Conservation (phyloP, 495 filamentous ascomycete genomes). For the Neurospora sp. region DNA sequence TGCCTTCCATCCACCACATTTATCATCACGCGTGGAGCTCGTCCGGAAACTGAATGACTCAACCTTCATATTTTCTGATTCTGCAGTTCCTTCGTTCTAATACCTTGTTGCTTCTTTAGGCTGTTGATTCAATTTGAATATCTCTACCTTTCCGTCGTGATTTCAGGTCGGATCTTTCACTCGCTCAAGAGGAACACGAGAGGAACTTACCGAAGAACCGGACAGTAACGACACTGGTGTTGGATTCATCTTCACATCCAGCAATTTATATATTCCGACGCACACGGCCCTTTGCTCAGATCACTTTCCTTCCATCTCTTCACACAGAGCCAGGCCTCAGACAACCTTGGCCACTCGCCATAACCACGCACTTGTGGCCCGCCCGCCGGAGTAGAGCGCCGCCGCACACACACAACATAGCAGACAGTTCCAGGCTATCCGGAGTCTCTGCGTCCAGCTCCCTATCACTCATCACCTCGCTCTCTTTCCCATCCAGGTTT, state of each 20-base stretch:
- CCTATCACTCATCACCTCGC: neutral
- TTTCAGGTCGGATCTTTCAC: neutral
- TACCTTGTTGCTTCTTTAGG: neutral
- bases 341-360: neutral
- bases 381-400: neutral
- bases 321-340: neutral
- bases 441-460: neutral
- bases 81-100: neutral
- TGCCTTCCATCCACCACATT: neutral
- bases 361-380: neutral
- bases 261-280: neutral
- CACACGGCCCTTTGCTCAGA: neutral
- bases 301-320: neutral
- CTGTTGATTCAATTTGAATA: neutral
- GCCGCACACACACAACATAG: neutral
- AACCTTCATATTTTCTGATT: neutral
- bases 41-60: neutral
- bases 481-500: neutral
- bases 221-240: neutral
- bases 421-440: neutral
- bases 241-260: neutral
- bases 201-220: neutral
- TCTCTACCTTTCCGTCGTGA: neutral
- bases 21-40: neutral
- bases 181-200: neutral